These are phyloP conservation scores for Pythium rishiriense DNA, from an alignment of 352 stramenopile genomes.

Conservation along the genomic window DNA sequence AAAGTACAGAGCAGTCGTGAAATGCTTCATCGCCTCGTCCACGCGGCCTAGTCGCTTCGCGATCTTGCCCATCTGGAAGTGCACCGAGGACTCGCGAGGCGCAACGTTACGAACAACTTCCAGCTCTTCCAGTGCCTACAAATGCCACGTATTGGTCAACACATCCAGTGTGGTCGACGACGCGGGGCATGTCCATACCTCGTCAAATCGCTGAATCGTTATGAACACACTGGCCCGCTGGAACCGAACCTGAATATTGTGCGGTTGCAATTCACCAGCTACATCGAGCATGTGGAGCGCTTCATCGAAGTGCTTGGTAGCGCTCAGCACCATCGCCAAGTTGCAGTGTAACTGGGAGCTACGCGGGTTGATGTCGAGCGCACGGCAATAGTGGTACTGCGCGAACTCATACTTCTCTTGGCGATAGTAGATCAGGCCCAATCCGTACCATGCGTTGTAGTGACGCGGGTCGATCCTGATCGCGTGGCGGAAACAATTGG, in stretches of 20 bases:
- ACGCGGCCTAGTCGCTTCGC: constrained; percentile 81
- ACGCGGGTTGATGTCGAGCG: constrained; percentile 93
- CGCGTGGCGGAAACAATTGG: constrained; percentile 94
- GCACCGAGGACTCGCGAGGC: constrained; percentile 95
- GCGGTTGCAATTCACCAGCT: constrained; percentile 89
- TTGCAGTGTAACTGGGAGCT: constrained; percentile 95
- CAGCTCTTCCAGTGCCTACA: constrained; percentile 88
- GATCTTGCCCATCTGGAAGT: constrained; percentile 97
- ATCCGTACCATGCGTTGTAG: constrained; percentile 93
- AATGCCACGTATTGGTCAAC: neutral
- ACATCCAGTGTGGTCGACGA: neutral
- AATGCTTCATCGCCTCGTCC: constrained; percentile 95
- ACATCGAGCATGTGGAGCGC: constrained; percentile 89
- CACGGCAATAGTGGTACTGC: constrained; percentile 96
- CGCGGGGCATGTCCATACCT: too few species aligned
- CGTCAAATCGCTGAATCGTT: constrained; percentile 88
- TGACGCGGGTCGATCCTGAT: constrained; percentile 92
- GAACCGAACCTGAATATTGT: constrained; percentile 93
- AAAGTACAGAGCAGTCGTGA: constrained; percentile 96
- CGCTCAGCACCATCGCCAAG: constrained; percentile 94
- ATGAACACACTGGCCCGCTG: constrained; percentile 95
- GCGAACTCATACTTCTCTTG: constrained; percentile 98
- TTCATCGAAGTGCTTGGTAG: constrained; percentile 89
- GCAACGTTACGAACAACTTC: constrained; percentile 91
- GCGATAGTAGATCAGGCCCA: constrained; percentile 95